phyloP scores from a whole-genome alignment of 371 early-diverging fungal species.

The Entomophthora muscae region DNA sequence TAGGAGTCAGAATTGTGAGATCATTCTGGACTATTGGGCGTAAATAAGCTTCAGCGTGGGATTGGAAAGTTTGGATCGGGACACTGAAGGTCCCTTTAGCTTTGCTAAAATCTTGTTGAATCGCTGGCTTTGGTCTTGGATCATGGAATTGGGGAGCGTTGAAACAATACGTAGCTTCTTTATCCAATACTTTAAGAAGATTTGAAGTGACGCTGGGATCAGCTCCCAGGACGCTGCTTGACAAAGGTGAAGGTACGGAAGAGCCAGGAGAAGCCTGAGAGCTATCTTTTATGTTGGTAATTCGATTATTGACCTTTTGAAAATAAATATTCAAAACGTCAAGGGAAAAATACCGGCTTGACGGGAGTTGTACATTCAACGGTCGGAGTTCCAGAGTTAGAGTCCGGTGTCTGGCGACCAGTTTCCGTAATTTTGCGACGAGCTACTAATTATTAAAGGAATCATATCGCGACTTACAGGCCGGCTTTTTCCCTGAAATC shows the following conservation, averaged over 20 bases:
- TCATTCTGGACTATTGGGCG: not conserved
- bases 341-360: not conserved
- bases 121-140: not conserved
- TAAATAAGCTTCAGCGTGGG: not conserved
- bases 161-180: not conserved
- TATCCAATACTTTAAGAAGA: not conserved
- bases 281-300: not conserved
- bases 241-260: not conserved
- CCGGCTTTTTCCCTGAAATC: not conserved
- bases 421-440: not conserved
- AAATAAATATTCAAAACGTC: not conserved
- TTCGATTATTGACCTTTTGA: not conserved
- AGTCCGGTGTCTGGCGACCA: not conserved
- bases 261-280: not conserved
- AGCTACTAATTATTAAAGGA: not conserved
- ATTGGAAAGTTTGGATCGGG: conserved; percentile 3
- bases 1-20: not conserved
- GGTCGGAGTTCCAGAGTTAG: not conserved
- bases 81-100: conserved; percentile 3
- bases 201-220: not conserved
- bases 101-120: conserved; percentile 5
- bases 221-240: not conserved
- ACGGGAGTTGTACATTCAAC: not conserved
- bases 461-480: not conserved
- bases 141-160: conserved; percentile 5